Base-by-base conservation (phyloP, 192 early-diverging fungal genomes). In the Coemansia sp. region DNA sequence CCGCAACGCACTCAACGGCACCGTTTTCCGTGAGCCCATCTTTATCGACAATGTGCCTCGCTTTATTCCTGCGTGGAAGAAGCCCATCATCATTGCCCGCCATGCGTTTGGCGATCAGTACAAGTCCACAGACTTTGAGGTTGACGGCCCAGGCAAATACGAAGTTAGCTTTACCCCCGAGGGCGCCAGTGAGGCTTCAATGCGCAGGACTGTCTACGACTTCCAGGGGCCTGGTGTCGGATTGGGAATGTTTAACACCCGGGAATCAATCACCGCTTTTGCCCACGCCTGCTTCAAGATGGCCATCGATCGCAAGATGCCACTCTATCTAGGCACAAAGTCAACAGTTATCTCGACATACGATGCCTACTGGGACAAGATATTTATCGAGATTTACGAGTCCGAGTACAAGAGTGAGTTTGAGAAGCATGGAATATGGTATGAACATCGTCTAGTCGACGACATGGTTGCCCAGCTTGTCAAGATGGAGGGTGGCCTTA, bases 51-150 rank as follows among this genome's bases (percentile, higher is more conserved):
- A 91, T 68, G 88, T 99, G 47, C 97, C 97, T 15, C 84, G 92
- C 48, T 71, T 99, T 62, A 93, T 99, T 40, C 95, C 96, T 15
- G 92, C 91, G 19, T 96, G 94, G 94, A 95, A 90, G 54, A 87
- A 95, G 73, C 94, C 96, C 66, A 98, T 98, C 77, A 84, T 95
- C 67, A 92, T 99, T 78, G 97, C 95, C 43, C 90, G 97, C 73
- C 97, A 99, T 65, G 97, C 97, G 59, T 94, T 92, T 69, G 97
- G 97, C 73, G 97, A 99, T 85, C 97, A 97, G 94, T 99, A 99
- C 91, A 87, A 87, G 74, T 90, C 96, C 7, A 98, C 98, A 19
- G 98, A 99, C 80, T 94, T 99, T 85, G 88, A 96, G 74, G 90
- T 90, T 49, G 85, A 88, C 58, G 91, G 92, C 47, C 90, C 96